These are phyloP conservation scores for Bruguiera gymnorhiza DNA, from an alignment of 345 rosid genomes.

Conservation along the genomic window DNA sequence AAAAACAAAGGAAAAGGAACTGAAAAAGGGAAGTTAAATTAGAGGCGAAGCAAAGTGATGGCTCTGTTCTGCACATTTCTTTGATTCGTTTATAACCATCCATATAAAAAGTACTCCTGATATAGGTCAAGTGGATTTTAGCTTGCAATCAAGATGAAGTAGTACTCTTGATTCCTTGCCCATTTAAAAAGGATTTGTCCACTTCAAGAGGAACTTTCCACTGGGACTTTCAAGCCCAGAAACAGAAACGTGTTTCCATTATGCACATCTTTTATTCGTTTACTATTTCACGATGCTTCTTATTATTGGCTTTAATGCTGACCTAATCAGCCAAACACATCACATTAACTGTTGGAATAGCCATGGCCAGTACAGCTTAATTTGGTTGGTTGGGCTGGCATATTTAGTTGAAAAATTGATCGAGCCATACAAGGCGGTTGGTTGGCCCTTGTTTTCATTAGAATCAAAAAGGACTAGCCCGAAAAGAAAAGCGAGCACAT, in stretches of 20 bases:
- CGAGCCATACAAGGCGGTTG: neutral
- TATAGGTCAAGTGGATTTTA: neutral
- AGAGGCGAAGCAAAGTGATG: neutral
- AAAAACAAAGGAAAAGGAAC: too few species aligned
- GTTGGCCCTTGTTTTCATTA: neutral
- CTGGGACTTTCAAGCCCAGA: neutral
- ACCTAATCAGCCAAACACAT: slow-evolving; percentile 2
- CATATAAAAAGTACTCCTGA: neutral
- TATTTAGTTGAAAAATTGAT: neutral
- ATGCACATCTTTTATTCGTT: neutral
- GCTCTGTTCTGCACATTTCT: neutral
- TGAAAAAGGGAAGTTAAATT: too few species aligned
- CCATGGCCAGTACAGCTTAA: neutral
- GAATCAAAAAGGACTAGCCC: neutral
- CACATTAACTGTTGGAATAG: neutral
- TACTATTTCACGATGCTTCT: slow-evolving; percentile 13
- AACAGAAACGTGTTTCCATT: neutral
- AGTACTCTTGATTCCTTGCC: neutral
- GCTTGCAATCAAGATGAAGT: neutral
- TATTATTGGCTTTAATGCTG: neutral
- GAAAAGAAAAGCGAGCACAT: too few species aligned
- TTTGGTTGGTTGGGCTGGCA: neutral
- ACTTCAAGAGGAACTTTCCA: neutral
- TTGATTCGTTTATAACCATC: neutral
- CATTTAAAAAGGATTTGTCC: slow-evolving; percentile 5